These are phyloP conservation scores for Neurospora sp. DNA, from an alignment of 495 filamentous ascomycete species.

Conservation along the genomic window DNA sequence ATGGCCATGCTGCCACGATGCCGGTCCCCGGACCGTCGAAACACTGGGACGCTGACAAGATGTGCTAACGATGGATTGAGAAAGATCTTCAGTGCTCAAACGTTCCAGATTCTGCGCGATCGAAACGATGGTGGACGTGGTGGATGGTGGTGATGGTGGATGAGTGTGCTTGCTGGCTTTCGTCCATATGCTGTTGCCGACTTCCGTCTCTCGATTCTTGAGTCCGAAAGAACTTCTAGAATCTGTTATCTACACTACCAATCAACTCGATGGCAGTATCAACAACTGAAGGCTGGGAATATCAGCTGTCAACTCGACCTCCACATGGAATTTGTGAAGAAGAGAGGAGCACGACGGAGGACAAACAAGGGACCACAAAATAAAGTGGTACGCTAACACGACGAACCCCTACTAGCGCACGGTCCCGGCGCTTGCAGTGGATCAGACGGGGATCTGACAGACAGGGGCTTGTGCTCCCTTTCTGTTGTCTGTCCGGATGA, in stretches of 20 bases:
- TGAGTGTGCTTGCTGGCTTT: not conserved
- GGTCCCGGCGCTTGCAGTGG: slow-evolving; percentile 17
- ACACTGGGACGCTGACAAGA: not conserved
- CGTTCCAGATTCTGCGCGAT: not conserved
- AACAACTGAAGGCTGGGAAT: not conserved
- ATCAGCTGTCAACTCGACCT: not conserved
- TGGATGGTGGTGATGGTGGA: not conserved
- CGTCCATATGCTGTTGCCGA: not conserved
- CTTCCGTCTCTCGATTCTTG: not conserved
- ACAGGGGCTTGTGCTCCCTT: slow-evolving; percentile 15
- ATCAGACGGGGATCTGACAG: slow-evolving; percentile 8
- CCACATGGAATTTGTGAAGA: not conserved
- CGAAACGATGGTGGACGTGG: not conserved
- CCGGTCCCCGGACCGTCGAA: not conserved
- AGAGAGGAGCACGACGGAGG: not conserved
- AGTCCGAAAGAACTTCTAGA: not conserved
- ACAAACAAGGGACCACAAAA: not conserved
- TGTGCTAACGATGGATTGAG: not conserved
- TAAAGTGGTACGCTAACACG: not conserved
- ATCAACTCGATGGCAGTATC: not conserved
- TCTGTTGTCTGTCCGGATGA: slow-evolving; percentile 5
- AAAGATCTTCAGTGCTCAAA: not conserved
- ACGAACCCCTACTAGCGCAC: slow-evolving; percentile 1
- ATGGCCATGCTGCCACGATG: not conserved
- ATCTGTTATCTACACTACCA: not conserved